Conservation (phyloP, 1,284 basidiomycete genomes). For the Termitomyces sp. region DNA sequence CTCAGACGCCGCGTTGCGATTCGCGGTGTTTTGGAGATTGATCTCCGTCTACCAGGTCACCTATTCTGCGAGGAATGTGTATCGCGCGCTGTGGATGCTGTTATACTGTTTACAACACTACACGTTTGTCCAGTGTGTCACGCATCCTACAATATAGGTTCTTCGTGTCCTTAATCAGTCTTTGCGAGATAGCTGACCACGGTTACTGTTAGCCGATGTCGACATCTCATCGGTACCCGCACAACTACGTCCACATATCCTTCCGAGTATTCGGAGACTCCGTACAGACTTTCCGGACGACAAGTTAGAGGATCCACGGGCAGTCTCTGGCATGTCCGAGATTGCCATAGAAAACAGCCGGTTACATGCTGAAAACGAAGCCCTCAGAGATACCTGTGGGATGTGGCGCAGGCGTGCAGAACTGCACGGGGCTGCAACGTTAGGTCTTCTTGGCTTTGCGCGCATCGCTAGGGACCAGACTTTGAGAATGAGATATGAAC, state of each 20-base stretch:
- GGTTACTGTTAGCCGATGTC: slow-evolving; percentile 33
- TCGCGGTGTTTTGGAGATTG: slow-evolving; percentile 1
- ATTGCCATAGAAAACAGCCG: slow-evolving; percentile 36
- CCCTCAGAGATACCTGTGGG: slow-evolving; percentile 40
- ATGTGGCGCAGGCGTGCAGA: slow-evolving; percentile 56
- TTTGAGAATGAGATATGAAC: slow-evolving; percentile 40
- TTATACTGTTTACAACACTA: slow-evolving; percentile 38
- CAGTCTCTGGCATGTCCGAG: slow-evolving; percentile 19
- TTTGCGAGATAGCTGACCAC: not conserved
- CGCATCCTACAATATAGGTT: slow-evolving; percentile 43
- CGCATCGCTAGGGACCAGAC: slow-evolving; percentile 44
- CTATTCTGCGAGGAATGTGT: slow-evolving; percentile 55
- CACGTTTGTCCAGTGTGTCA: slow-evolving; percentile 53
- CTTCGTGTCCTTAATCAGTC: not conserved
- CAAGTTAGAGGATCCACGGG: slow-evolving; percentile 15
- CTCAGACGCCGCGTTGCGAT: not conserved
- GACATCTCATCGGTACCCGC: slow-evolving; percentile 41
- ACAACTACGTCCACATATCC: slow-evolving; percentile 44
- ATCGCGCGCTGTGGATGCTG: slow-evolving; percentile 38
- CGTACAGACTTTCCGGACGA: slow-evolving; percentile 32
- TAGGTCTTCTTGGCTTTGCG: slow-evolving; percentile 47
- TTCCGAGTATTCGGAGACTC: slow-evolving; percentile 47
- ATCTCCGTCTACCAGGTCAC: slow-evolving; percentile 37
- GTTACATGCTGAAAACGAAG: slow-evolving; percentile 45
- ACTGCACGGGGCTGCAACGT: slow-evolving; percentile 48